These are phyloP conservation scores for Venustampulla echinocandica DNA, from an alignment of 495 filamentous ascomycete genomes.

Conservation along the genomic window DNA sequence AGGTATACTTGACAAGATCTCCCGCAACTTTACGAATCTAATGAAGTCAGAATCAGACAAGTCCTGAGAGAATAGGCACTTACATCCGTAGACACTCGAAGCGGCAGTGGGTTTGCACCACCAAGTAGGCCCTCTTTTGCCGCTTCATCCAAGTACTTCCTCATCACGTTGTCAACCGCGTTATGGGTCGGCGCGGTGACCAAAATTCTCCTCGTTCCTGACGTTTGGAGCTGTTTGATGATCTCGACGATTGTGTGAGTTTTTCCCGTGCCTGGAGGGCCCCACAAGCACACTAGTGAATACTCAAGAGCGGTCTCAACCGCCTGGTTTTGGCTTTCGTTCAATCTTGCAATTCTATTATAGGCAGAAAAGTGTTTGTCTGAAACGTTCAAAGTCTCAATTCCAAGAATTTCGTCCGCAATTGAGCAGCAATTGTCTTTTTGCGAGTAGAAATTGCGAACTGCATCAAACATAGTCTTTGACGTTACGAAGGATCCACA, in stretches of 20 bases:
- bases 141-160: slow-evolving; percentile 28
- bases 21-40: slow-evolving; percentile 37
- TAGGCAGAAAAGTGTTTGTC: slow-evolving; percentile 3
- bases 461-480: slow-evolving; percentile 39
- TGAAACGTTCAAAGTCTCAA: background rate
- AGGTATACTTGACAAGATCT: slow-evolving; percentile 35
- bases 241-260: slow-evolving; percentile 42
- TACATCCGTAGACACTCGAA: slow-evolving; percentile 41
- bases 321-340: slow-evolving; percentile 38
- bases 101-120: slow-evolving; percentile 9
- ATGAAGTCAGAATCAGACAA: background rate
- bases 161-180: slow-evolving; percentile 44
- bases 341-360: slow-evolving; percentile 22
- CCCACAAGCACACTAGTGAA: slow-evolving; percentile 40
- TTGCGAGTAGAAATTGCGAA: slow-evolving; percentile 27
- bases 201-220: slow-evolving; percentile 27
- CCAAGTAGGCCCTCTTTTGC: slow-evolving; percentile 3
- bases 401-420: slow-evolving; percentile 25
- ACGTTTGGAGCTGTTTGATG: slow-evolving; percentile 28
- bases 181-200: slow-evolving; percentile 45
- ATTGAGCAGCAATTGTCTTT: slow-evolving; percentile 27
- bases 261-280: slow-evolving; percentile 46
- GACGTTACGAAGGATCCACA: slow-evolving; percentile 39
- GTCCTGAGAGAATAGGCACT: slow-evolving; percentile 6
- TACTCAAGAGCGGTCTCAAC: slow-evolving; percentile 28